Conservation (phyloP, 148 eudicot genomes). For the Fallopia convolvulus region DNA sequence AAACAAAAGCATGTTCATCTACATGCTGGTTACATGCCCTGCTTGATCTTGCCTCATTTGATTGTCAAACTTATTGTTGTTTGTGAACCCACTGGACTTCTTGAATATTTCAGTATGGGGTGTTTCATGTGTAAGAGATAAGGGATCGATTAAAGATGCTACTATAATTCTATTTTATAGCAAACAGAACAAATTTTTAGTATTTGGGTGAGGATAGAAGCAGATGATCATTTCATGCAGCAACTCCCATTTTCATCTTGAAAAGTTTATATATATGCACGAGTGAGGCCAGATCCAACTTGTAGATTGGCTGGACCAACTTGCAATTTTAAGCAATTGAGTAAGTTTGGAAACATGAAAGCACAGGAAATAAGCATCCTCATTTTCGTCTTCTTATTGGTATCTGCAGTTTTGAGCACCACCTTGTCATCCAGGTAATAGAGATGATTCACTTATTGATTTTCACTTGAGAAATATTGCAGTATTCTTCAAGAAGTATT, state of each 20-base stretch:
- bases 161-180: slow-evolving; percentile 75
- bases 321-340: slow-evolving; percentile 81
- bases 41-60: neutral
- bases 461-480: no score
- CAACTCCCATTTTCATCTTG: no score
- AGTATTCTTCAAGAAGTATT: no score
- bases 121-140: slow-evolving; percentile 77
- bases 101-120: slow-evolving; percentile 61
- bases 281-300: slow-evolving; percentile 95
- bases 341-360: slow-evolving; percentile 79
- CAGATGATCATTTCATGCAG: slow-evolving; percentile 30
- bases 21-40: neutral
- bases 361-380: slow-evolving; percentile 60
- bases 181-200: slow-evolving; percentile 89
- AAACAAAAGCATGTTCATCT: no score
- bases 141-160: slow-evolving; percentile 87
- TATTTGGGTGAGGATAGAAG: slow-evolving; percentile 83
- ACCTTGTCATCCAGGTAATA: no score
- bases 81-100: neutral
- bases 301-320: slow-evolving; percentile 95
- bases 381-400: slow-evolving; percentile 36
- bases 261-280: slow-evolving; percentile 18
- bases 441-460: no score
- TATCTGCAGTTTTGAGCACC: neutral
- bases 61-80: neutral